A percentile compares a stretch with the other conserved stretches of the same genome.
phyloP scores from a whole-genome alignment of 768 basidiomycete genomes.

The Punctularia strigosozonata region DNA sequence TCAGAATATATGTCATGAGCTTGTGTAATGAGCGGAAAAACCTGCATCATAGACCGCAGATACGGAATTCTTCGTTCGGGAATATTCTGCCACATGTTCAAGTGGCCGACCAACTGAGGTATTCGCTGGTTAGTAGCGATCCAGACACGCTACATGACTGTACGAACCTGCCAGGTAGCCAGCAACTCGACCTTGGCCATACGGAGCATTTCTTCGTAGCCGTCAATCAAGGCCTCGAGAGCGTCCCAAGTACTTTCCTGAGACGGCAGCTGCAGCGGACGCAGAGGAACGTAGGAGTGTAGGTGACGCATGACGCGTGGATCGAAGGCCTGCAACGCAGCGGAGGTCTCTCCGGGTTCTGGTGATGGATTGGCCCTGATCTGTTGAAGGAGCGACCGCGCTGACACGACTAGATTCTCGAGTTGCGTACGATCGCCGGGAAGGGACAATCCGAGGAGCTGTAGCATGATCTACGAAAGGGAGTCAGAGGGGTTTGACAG shows the following conservation, averaged over 20 bases:
- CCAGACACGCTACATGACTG: background rate
- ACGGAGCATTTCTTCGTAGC: conserved; percentile 38
- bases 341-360: conserved; percentile 29
- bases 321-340: conserved; percentile 47
- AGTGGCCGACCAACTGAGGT: conserved; percentile 40
- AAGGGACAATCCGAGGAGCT: conserved; percentile 33
- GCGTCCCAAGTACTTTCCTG: conserved; percentile 40
- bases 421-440: conserved; percentile 25
- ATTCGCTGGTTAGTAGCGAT: background rate
- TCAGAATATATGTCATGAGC: conserved; percentile 1
- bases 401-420: conserved; percentile 24
- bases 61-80: conserved; percentile 37
- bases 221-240: conserved; percentile 37
- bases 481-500: background rate
- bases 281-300: conserved; percentile 56
- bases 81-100: conserved; percentile 34
- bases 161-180: conserved; percentile 49
- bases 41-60: conserved; percentile 55
- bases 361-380: conserved; percentile 27
- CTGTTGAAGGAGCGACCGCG: conserved; percentile 27
- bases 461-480: conserved; percentile 30
- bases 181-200: conserved; percentile 34
- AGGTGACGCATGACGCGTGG: conserved; percentile 55
- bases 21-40: conserved; percentile 15
- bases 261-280: conserved; percentile 40